Evolutionary conservation across 2,329 filamentous ascomycete genomes (phyloP), one percentile per base, ranked within the genome.

Genomic region (Colletotrichum magnum): DNA sequence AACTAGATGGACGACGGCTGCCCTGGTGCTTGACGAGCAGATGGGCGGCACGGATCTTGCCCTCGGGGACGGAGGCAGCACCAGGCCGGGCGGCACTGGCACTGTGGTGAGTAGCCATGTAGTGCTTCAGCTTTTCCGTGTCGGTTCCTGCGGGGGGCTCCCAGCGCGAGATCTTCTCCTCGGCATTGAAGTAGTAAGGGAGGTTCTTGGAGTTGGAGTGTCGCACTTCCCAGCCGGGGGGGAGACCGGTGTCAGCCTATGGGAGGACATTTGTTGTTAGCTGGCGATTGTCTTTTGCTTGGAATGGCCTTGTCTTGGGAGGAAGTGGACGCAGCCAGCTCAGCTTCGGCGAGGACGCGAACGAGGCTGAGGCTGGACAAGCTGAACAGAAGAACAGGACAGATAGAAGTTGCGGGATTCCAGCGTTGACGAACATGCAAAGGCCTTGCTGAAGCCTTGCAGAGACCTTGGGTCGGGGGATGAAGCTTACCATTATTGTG

Each of bases 191-290:
- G 86, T 98, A 99, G 87, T 99, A 99, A 45, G 96, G 96, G 43
- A 98, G 92, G 84, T 97, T 97, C 86, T 98, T 98, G 82, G 94
- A 97, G 86, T 98, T 97, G 81, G 94, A 97, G 85, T 97, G 94
- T 80, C 96, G 94, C 78, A 99, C 94, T 85, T 98, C 96, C 95
- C 95, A 98, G 80, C 91, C 90, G 58, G 90, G 81, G 71, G 95
- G 95, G 72, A 98, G 90, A 79, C 95, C 95, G 74, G 92, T 91
- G 65, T 94, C 92, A 77, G 88, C 83, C 90, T 92, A 74, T 12
- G 13, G 52, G 16, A 36, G 9, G 15, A n/a, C 24, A 26, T 56
- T 16, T 41, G 57, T 18, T 54, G 57, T 69, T 47, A 69, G 50
- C 26, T 32, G n/a, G n/a, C 36, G 26, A 26, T 43, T 45, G 15